Conservation (phyloP, 2,329 filamentous ascomycete genomes). For the Corynespora cassiicola region DNA sequence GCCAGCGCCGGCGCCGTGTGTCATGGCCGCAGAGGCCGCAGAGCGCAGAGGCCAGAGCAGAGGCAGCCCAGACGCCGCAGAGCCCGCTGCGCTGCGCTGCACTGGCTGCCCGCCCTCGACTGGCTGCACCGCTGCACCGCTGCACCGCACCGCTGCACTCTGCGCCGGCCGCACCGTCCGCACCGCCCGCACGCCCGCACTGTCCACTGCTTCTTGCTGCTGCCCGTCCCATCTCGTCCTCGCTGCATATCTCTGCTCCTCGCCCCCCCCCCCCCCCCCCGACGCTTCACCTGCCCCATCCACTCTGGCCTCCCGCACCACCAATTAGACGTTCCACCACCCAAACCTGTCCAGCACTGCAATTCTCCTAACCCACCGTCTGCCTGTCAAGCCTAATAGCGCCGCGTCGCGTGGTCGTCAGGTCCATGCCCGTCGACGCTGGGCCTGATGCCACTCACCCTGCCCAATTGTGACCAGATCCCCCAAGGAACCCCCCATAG, state of each 20-base stretch:
- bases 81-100: neutral
- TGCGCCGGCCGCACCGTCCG: neutral
- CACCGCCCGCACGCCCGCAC: slow-evolving; percentile 1
- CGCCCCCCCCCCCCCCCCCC: slow-evolving; percentile 19
- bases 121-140: too few species aligned
- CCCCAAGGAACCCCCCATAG: slow-evolving; percentile 28
- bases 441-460: slow-evolving; percentile 35
- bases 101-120: too few species aligned
- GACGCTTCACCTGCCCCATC: slow-evolving; percentile 33
- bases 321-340: slow-evolving; percentile 9
- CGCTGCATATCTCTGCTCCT: neutral
- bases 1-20: slow-evolving; percentile 32
- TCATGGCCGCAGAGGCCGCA: slow-evolving; percentile 28
- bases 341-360: neutral
- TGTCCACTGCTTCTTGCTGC: too few species aligned
- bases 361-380: neutral
- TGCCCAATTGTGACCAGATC: too few species aligned
- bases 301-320: slow-evolving; percentile 15
- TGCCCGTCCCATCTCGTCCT: slow-evolving; percentile 8
- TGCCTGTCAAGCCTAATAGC: slow-evolving; percentile 25
- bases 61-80: too few species aligned
- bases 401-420: slow-evolving; percentile 23
- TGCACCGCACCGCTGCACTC: neutral
- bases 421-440: slow-evolving; percentile 29
- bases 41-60: too few species aligned